Evolutionary conservation across 495 filamentous ascomycete genomes (phyloP), one percentile per base, ranked within the genome.

Genomic region (Aspergillus nidulans): DNA sequence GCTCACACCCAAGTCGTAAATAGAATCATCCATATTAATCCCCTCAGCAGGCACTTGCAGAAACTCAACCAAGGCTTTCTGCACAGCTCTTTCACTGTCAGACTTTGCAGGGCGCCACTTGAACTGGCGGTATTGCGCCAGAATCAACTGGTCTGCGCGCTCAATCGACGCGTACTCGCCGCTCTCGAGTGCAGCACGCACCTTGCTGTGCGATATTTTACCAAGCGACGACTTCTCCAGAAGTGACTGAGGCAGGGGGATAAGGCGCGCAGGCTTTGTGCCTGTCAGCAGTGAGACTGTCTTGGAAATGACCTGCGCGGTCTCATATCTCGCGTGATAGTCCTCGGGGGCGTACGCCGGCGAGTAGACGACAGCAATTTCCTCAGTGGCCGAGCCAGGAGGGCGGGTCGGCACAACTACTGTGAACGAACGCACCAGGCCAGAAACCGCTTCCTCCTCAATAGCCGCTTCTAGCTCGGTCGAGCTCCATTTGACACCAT

Each of bases 151-250:
- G 26, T 28, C 4, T 28, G 26, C 26, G 26, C 26, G 13, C n/a
- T n/a, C n/a, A n/a, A n/a, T n/a, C n/a, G n/a, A n/a, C 26, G 4
- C 10, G 13, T 8, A 36, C 32, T 10, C 32, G 6, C 32, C 32
- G 32, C 13, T 7, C 13, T 36, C 32, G 12, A 10, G 15, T 15
- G 59, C 50, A 0, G 56, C 54, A 24, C 60, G 61, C 16, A 80
- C 57, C 46, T 76, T 78, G 6, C 63, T 41, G 0, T 72, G 66
- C 6, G 78, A 79, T 3, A 82, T 39, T 60, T 82, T 82, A 6
- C 78, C 79, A 13, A 81, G 64, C 0, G 77, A 59, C 4, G 75
- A 65, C 55, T 69, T 78, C 15, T 57, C 44, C 13, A 72, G 49
- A 8, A 23, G 24, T 1, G 7, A 12, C 3, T 18, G 34, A 1